phyloP scores from a whole-genome alignment of 371 early-diverging fungal species.

The Smittium mucronatum region DNA sequence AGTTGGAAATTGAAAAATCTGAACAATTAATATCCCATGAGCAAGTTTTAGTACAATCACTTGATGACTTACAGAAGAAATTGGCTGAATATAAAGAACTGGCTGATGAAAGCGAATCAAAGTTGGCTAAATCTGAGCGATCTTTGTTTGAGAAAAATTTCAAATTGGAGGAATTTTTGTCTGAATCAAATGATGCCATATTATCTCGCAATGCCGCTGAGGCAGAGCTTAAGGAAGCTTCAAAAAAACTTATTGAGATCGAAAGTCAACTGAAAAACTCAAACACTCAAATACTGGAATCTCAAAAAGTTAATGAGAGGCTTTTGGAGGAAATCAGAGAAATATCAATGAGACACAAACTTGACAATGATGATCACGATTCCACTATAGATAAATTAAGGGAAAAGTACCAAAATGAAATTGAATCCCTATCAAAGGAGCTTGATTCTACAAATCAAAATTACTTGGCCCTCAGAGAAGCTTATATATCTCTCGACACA shows the following conservation, averaged over 20 bases:
- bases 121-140: not conserved
- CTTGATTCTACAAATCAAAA: conserved; percentile 57
- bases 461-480: conserved; percentile 46
- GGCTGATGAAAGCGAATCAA: conserved; percentile 5
- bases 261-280: conserved; percentile 59
- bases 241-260: conserved; percentile 48
- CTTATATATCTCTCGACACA: conserved; percentile 39
- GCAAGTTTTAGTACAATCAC: not conserved
- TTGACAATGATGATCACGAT: conserved; percentile 58
- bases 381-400: conserved; percentile 43
- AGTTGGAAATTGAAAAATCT: not conserved
- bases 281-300: conserved; percentile 45
- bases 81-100: not conserved
- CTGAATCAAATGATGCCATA: conserved; percentile 39
- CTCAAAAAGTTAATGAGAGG: conserved; percentile 45
- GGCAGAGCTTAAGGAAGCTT: conserved; percentile 39
- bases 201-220: conserved; percentile 46
- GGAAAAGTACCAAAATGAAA: conserved; percentile 61
- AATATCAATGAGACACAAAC: conserved; percentile 47
- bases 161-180: conserved; percentile 45
- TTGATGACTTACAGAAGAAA: not conserved
- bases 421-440: conserved; percentile 55
- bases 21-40: conserved; percentile 2
- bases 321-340: conserved; percentile 58
- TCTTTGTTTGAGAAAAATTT: not conserved